Evolutionary conservation across 345 rosid species (phyloP).

Genomic region (Hypericum perforatum): DNA sequence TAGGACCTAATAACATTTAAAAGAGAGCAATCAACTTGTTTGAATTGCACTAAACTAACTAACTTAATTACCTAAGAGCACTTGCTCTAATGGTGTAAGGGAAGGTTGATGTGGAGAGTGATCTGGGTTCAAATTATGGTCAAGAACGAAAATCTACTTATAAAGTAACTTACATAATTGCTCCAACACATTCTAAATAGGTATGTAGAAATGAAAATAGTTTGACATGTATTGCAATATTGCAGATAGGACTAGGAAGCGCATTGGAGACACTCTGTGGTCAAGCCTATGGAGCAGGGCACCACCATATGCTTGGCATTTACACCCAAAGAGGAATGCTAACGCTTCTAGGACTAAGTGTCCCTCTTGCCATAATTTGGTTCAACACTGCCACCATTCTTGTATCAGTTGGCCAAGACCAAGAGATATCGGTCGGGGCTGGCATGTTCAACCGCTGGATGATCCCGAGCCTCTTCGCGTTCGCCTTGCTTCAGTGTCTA

Average conservation of each 20-base stretch:
- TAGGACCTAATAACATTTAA: too few relatives aligned
- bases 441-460: not conserved
- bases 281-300: not conserved
- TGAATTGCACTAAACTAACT: too few relatives aligned
- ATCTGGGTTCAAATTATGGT: too few relatives aligned
- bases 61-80: too few relatives aligned
- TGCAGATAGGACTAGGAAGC: not conserved
- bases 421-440: not conserved
- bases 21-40: too few relatives aligned
- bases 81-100: too few relatives aligned
- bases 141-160: too few relatives aligned
- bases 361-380: not conserved
- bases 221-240: not conserved
- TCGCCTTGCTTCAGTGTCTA: not conserved
- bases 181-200: too few relatives aligned
- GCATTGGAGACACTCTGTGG: slow-evolving; percentile 3
- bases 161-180: too few relatives aligned
- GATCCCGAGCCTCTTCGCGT: slow-evolving; percentile 4
- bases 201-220: too few relatives aligned
- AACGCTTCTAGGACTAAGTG: not conserved
- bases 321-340: not conserved
- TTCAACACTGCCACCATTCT: not conserved
- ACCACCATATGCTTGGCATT: not conserved
- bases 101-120: too few relatives aligned
- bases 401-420: not conserved